Conservation (phyloP, 768 basidiomycete genomes). For the Collybia sp. region DNA sequence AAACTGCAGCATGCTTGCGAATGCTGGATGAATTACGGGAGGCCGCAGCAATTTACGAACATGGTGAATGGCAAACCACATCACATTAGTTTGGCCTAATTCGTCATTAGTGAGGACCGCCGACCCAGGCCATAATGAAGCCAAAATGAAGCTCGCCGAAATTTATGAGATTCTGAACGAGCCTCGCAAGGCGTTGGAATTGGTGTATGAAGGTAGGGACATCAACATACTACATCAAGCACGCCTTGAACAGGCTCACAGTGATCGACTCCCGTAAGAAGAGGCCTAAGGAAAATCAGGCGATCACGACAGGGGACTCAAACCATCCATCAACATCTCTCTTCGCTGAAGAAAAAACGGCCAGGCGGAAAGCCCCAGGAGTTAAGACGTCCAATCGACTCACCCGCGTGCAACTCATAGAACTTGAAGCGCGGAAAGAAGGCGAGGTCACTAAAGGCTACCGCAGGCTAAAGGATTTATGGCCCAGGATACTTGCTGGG, state of each 20-base stretch:
- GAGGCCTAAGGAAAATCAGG: conserved; percentile 22
- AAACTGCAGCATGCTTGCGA: conserved; percentile 79
- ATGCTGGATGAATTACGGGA: conserved; percentile 71
- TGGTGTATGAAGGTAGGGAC: conserved; percentile 75
- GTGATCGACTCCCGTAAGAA: conserved; percentile 62
- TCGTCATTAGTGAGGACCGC: conserved; percentile 55
- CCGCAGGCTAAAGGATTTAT: conserved; percentile 54
- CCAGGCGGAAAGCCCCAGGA: conserved; percentile 26
- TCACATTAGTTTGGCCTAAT: background rate
- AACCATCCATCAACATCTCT: conserved; percentile 39
- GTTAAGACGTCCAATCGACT: conserved; percentile 41
- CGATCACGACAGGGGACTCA: conserved; percentile 12
- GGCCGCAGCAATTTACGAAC: conserved; percentile 80
- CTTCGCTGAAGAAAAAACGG: conserved; percentile 49
- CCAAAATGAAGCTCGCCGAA: conserved; percentile 87
- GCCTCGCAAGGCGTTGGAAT: conserved; percentile 73
- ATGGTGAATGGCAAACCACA: conserved; percentile 43
- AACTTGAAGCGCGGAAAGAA: conserved; percentile 64
- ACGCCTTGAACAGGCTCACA: conserved; percentile 11
- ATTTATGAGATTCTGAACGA: conserved; percentile 84
- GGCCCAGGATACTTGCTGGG: conserved; percentile 46
- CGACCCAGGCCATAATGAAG: conserved; percentile 74
- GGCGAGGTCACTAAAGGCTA: conserved; percentile 58
- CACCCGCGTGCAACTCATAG: conserved; percentile 52
- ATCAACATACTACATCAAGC: background rate